Evolutionary conservation across 2,329 filamentous ascomycete species (phyloP).

Genomic region (Aspergillus persii): DNA sequence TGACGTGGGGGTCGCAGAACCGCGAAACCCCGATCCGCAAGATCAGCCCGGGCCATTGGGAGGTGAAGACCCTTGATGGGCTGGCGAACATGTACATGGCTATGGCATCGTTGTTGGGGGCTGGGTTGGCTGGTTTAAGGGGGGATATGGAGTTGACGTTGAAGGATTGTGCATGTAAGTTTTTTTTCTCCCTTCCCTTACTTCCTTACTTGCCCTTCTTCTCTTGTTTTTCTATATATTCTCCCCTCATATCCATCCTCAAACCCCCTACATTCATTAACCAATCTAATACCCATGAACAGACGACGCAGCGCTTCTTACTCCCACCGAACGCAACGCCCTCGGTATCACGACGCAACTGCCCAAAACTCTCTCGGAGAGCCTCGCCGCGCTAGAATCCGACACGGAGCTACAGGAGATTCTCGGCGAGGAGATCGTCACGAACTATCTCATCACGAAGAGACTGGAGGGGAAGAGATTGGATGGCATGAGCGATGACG

Average conservation of each 20-base stretch:
- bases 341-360: conserved; percentile 38
- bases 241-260: background rate
- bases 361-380: conserved; percentile 36
- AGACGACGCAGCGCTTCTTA: conserved; percentile 37
- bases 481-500: conserved; percentile 20
- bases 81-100: conserved; percentile 76
- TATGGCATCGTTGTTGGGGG: conserved; percentile 59
- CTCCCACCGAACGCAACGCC: conserved; percentile 25
- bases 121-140: conserved; percentile 57
- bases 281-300: background rate
- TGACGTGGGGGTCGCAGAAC: conserved; percentile 80
- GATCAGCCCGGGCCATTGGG: conserved; percentile 68
- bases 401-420: conserved; percentile 27
- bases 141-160: conserved; percentile 23
- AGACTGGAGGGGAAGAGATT: conserved; percentile 33
- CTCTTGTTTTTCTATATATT: background rate
- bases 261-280: background rate
- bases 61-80: conserved; percentile 75
- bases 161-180: conserved; percentile 35
- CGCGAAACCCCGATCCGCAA: conserved; percentile 71
- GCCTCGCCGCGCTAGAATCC: conserved; percentile 31
- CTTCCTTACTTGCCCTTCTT: background rate
- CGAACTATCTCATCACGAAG: conserved; percentile 32
- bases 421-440: conserved; percentile 29
- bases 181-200: background rate